phyloP scores from a whole-genome alignment of 768 basidiomycete genomes.

The Hericium rajendrae region DNA sequence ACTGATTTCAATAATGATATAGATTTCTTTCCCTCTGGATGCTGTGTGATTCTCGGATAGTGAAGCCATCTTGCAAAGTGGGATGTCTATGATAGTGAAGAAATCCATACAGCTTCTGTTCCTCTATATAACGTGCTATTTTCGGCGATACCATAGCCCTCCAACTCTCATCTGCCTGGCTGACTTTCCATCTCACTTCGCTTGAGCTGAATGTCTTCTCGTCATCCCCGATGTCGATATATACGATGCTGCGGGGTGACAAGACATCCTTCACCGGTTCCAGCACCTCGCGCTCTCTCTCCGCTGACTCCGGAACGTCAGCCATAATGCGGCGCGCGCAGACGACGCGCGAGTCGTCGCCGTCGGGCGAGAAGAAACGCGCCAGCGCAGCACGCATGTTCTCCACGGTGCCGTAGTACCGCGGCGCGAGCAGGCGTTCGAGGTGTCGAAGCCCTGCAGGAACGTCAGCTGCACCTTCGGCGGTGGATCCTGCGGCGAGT shows the following conservation, averaged over 20 bases:
- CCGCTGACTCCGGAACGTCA: conserved; percentile 9
- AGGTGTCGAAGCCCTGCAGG: conserved; percentile 83
- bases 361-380: conserved; percentile 46
- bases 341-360: conserved; percentile 52
- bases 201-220: conserved; percentile 63
- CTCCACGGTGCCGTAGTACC: conserved; percentile 52
- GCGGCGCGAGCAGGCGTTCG: conserved; percentile 63
- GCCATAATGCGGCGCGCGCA: conserved; percentile 48
- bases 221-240: conserved; percentile 52
- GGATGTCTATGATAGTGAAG: not conserved
- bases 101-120: conserved; percentile 34
- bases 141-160: conserved; percentile 32
- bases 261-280: conserved; percentile 41
- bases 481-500: not conserved
- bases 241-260: conserved; percentile 36
- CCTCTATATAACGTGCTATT: conserved; percentile 42
- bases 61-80: not conserved
- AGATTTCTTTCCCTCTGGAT: not conserved
- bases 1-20: not conserved
- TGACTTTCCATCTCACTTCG: conserved; percentile 42
- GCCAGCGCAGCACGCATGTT: conserved; percentile 49
- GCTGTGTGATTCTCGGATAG: not conserved
- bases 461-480: conserved; percentile 45
- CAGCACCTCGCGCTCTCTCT: conserved; percentile 20
- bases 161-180: conserved; percentile 31